Evolutionary conservation across 2,329 filamentous ascomycete genomes (phyloP).

Genomic region (Aureobasidium sp.): DNA sequence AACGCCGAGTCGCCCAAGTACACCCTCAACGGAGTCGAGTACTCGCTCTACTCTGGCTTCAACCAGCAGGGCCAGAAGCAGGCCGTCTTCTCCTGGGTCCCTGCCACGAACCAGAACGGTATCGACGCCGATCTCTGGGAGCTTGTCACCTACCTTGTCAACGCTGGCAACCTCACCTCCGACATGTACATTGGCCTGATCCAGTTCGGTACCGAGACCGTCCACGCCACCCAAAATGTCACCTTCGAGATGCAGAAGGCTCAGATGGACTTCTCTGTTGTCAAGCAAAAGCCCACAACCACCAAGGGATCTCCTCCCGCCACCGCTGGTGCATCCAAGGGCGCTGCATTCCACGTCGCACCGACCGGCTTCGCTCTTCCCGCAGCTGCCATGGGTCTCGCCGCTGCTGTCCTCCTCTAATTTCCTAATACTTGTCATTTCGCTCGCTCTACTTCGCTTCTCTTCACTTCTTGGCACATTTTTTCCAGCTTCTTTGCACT

Average conservation of each 20-base stretch:
- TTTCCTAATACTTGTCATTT: neutral
- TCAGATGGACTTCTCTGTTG: slow-evolving; percentile 11
- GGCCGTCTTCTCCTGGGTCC: slow-evolving; percentile 15
- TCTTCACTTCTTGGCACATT: slow-evolving; percentile 13
- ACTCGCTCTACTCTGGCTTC: slow-evolving; percentile 10
- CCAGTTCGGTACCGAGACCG: slow-evolving; percentile 14
- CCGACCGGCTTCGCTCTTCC: neutral
- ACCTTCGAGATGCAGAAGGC: slow-evolving; percentile 12
- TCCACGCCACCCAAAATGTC: slow-evolving; percentile 12
- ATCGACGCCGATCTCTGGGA: slow-evolving; percentile 2
- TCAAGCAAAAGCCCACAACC: slow-evolving; percentile 4
- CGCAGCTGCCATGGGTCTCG: slow-evolving; percentile 12
- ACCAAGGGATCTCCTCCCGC: slow-evolving; percentile 9
- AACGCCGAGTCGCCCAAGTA: slow-evolving; percentile 2
- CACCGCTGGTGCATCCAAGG: slow-evolving; percentile 2
- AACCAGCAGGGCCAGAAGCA: slow-evolving; percentile 15
- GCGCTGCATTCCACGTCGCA: slow-evolving; percentile 5
- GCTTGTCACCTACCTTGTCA: slow-evolving; percentile 3
- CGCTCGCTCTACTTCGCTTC: neutral
- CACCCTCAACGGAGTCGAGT: slow-evolving; percentile 1
- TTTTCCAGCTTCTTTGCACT: slow-evolving; percentile 12
- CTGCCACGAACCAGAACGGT: neutral
- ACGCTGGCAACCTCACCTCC: neutral
- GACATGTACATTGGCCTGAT: slow-evolving; percentile 13
- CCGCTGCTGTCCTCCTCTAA: slow-evolving; percentile 13